A percentile compares a stretch with the other conserved stretches of the same genome.
Evolutionary conservation across 768 basidiomycete species (phyloP).

Genomic region (Favolaschia claudopus): DNA sequence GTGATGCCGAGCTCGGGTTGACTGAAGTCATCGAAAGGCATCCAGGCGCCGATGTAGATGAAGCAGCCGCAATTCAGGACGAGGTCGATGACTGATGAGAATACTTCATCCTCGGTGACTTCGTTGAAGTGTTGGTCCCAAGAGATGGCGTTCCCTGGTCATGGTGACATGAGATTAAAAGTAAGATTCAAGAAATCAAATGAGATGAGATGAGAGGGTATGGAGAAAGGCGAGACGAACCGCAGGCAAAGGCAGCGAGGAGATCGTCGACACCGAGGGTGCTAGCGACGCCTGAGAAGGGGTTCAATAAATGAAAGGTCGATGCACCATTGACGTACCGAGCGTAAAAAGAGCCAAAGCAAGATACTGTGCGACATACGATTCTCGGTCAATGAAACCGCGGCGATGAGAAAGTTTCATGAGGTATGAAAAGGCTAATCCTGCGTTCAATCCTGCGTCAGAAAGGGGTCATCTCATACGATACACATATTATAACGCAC

Average conservation of each 20-base stretch:
- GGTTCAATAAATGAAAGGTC: background rate
- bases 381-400: conserved; percentile 80
- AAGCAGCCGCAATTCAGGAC: conserved; percentile 84
- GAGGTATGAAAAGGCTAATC: conserved; percentile 70
- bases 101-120: conserved; percentile 84
- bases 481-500: conserved; percentile 27
- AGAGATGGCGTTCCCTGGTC: conserved; percentile 88
- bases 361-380: conserved; percentile 86
- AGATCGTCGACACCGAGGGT: conserved; percentile 89
- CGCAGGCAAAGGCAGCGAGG: conserved; percentile 87
- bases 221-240: conserved; percentile 42
- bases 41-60: conserved; percentile 89
- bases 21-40: conserved; percentile 70
- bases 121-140: conserved; percentile 89
- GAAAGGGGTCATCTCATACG: background rate
- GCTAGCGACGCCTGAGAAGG: conserved; percentile 54
- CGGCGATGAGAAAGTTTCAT: conserved; percentile 74
- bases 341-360: conserved; percentile 76
- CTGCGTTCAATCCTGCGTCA: conserved; percentile 44
- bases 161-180: no score
- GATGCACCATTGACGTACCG: conserved; percentile 44
- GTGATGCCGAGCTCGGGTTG: conserved; percentile 63
- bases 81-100: conserved; percentile 91
- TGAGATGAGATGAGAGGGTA: background rate
- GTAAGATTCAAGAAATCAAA: conserved; percentile 10